phyloP scores from a whole-genome alignment of 495 filamentous ascomycete genomes.

The Letharia columbiana region DNA sequence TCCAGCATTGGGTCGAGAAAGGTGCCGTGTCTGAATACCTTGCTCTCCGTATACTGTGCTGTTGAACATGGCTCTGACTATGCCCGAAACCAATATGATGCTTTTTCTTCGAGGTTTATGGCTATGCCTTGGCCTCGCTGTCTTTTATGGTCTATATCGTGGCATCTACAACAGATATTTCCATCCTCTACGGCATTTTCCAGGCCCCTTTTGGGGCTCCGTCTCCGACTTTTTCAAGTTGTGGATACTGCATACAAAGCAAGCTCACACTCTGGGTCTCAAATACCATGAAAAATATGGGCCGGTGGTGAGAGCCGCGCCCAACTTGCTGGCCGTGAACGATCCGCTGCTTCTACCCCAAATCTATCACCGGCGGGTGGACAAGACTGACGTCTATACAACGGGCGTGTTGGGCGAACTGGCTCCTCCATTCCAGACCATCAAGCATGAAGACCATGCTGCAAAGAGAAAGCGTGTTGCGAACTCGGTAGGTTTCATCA shows the following conservation, averaged over 20 bases:
- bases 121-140: not conserved
- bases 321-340: constrained; percentile 39
- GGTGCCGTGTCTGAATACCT: not conserved
- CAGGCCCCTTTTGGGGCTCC: constrained; percentile 47
- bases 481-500: constrained; percentile 13
- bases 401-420: constrained; percentile 42
- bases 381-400: constrained; percentile 48
- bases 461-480: constrained; percentile 39
- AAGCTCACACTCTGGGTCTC: not conserved
- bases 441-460: constrained; percentile 41
- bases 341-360: constrained; percentile 42
- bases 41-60: not conserved
- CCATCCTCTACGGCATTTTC: constrained; percentile 42
- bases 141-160: not conserved
- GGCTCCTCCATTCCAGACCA: constrained; percentile 43
- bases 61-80: not conserved
- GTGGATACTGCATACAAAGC: not conserved
- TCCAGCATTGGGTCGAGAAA: not conserved
- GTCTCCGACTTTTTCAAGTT: constrained; percentile 41
- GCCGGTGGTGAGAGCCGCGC: constrained; percentile 39
- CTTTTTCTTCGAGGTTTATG: not conserved
- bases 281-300: constrained; percentile 23
- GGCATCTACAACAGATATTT: constrained; percentile 45
- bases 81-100: not conserved
- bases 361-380: constrained; percentile 46